phyloP scores from a whole-genome alignment of 1,139 yeast genomes.

The Blastobotrys persicus region DNA sequence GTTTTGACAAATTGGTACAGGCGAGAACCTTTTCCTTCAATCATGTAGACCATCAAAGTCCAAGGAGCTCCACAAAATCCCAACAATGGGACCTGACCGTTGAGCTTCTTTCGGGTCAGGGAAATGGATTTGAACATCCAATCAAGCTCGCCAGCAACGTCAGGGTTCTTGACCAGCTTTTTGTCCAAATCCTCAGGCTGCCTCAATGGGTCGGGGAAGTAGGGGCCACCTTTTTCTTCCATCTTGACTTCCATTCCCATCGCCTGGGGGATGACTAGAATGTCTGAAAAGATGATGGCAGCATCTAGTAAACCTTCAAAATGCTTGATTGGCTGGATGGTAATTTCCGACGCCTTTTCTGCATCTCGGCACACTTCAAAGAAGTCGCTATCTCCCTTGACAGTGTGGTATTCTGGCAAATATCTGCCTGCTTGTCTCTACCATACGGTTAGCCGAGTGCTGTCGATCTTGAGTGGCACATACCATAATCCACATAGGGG shows the following conservation, averaged over 20 bases:
- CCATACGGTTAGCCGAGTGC: background rate
- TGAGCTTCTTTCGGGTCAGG: constrained; percentile 73
- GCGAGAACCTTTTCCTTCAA: constrained; percentile 95
- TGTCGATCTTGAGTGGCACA: background rate
- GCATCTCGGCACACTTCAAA: constrained; percentile 93
- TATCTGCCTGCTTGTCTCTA: constrained; percentile 73
- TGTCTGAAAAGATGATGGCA: constrained; percentile 94
- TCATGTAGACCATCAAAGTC: constrained; percentile 95
- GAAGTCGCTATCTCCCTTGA: constrained; percentile 82
- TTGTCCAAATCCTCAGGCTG: constrained; percentile 61
- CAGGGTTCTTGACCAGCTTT: constrained; percentile 53
- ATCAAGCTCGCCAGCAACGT: constrained; percentile 71
- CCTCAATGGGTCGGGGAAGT: constrained; percentile 84
- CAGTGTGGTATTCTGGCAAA: constrained; percentile 74
- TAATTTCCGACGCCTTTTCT: constrained; percentile 87
- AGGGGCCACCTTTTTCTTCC: constrained; percentile 95
- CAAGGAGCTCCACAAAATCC: constrained; percentile 99
- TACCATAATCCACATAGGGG: constrained; percentile 96
- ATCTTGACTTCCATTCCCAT: constrained; percentile 95
- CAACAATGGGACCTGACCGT: constrained; percentile 88
- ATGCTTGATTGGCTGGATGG: constrained; percentile 92
- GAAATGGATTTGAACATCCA: constrained; percentile 96
- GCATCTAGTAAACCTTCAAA: constrained; percentile 90
- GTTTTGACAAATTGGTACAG: constrained; percentile 87
- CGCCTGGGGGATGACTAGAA: constrained; percentile 95